Evolutionary conservation across 202 grass and related monocot genomes (phyloP).

Genomic region (Schoenoplectus triqueter): DNA sequence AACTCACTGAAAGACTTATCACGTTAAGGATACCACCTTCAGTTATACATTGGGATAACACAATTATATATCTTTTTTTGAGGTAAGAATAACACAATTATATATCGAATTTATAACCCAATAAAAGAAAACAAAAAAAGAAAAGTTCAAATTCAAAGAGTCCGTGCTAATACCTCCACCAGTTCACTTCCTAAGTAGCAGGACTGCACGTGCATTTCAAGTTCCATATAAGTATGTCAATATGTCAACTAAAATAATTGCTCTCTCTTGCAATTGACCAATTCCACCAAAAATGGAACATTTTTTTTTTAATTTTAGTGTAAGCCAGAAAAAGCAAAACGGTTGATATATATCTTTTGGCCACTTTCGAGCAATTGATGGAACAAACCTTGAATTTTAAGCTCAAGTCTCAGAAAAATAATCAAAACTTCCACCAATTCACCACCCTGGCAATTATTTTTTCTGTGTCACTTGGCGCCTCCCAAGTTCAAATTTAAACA

Average conservation of each 20-base stretch:
- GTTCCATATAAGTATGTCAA: not conserved
- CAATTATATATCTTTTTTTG: too few species aligned
- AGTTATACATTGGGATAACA: too few species aligned
- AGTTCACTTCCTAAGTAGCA: not conserved
- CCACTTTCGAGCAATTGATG: not conserved
- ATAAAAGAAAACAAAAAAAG: not conserved
- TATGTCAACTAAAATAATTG: not conserved
- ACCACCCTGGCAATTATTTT: not conserved
- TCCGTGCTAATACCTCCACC: not conserved
- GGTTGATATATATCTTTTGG: not conserved
- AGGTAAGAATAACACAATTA: too few species aligned
- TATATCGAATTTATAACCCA: too few species aligned
- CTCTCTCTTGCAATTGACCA: not conserved
- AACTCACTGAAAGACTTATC: constrained; percentile 30
- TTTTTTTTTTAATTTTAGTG: not conserved
- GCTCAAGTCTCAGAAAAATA: not conserved
- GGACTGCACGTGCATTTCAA: not conserved
- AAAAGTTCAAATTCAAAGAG: not conserved
- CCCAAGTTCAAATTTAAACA: constrained; percentile 7
- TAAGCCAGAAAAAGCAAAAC: not conserved
- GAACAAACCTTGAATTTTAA: not conserved
- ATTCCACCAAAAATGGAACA: not conserved
- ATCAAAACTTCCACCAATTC: not conserved
- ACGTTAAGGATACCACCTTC: not conserved
- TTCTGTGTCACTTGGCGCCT: not conserved